These are phyloP conservation scores for Cercospora beticola DNA, from an alignment of 2,329 filamentous ascomycete species.

Conservation along the genomic window DNA sequence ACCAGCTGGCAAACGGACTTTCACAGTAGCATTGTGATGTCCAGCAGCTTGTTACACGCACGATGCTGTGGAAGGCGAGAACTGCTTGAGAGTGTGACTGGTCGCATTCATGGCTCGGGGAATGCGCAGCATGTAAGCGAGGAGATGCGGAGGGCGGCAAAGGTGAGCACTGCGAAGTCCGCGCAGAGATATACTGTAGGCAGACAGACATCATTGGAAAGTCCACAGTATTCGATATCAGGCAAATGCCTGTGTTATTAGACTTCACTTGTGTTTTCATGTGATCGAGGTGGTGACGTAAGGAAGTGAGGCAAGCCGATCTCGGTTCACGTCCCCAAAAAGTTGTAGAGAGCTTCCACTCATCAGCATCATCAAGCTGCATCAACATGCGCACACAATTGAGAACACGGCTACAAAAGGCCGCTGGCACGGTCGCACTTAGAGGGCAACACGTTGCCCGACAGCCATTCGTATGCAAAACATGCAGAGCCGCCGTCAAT, in stretches of 20 bases:
- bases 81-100: neutral
- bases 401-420: neutral
- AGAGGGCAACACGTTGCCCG: neutral
- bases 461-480: conserved; percentile 26
- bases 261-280: neutral
- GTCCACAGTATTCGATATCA: neutral
- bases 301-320: neutral
- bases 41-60: neutral
- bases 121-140: neutral
- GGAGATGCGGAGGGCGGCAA: neutral
- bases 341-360: neutral
- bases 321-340: neutral
- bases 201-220: neutral
- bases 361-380: neutral
- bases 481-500: conserved; percentile 18
- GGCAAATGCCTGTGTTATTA: neutral
- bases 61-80: neutral
- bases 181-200: neutral
- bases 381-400: neutral
- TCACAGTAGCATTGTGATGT: conserved; percentile 9
- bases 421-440: neutral
- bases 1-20: conserved; percentile 25
- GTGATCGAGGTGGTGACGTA: neutral
- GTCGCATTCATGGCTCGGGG: neutral
- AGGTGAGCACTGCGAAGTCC: neutral